Evolutionary conservation across 768 basidiomycete species (phyloP), one percentile per base, ranked within the genome.

Genomic region (Jaapia argillacea): DNA sequence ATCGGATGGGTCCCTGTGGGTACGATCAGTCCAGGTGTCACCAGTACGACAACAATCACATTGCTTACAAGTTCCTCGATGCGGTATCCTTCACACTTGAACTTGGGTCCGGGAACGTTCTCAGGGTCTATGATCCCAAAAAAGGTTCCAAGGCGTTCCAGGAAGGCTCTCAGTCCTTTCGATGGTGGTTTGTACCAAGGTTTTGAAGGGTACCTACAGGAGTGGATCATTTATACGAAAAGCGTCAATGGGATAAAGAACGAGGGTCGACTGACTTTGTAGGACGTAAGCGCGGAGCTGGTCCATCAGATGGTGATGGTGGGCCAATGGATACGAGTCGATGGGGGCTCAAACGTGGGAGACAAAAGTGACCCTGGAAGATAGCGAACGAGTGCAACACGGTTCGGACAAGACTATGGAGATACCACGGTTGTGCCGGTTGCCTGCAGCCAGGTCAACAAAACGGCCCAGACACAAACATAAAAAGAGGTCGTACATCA

Each of bases 171-270:
- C 61, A 52, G n/a, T 12, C 48, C 46, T 12, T 10, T 42, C 24
- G 21, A 20, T 45, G 63, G 53, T 0, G 69, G 65, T 48, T 64
- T 69, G 48, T 75, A 75, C 71, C 72, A 74, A 18, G 72, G 72
- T 41, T 55, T 55, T 4, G 62, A 54, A 21, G 59, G 50, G 42
- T 46, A 69, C 49, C 66, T 39, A n/a, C n/a, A n/a, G n/a, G n/a
- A n/a, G n/a, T n/a, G n/a, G n/a, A n/a, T n/a, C n/a, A n/a, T n/a
- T n/a, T n/a, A n/a, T n/a, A n/a, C n/a, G n/a, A n/a, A n/a, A n/a
- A n/a, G n/a, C n/a, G n/a, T n/a, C n/a, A n/a, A n/a, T n/a, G n/a
- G n/a, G n/a, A n/a, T n/a, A n/a, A n/a, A n/a, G n/a, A n/a, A n/a
- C n/a, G n/a, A n/a, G n/a, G n/a, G n/a, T n/a, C n/a, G n/a, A n/a